Evolutionary conservation across 192 early-diverging fungal species (phyloP), one percentile per base, ranked within the genome.

Genomic region (Coemansia sp.): DNA sequence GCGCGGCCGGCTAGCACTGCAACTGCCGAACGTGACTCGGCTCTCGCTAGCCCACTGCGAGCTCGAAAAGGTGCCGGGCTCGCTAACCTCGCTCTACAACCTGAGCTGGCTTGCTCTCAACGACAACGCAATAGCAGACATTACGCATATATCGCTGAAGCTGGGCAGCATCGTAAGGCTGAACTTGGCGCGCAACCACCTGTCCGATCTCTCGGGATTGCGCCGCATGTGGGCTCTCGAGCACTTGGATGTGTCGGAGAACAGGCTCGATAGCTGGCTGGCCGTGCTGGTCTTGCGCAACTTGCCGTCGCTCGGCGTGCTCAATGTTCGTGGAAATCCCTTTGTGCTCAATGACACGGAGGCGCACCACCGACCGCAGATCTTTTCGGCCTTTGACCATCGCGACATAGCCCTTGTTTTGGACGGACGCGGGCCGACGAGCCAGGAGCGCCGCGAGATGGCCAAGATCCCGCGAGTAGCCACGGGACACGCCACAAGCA

Each of bases 301-400:
- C 31, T 29, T 83, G 68, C 80, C 80, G 22, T 67, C 67, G 32
- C 65, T 83, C 25, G 27, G 59, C 14, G 62, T 59, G 7, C 65
- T 83, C 27, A n/a, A 39, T 41, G 64, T 77, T 14, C n/a, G 24
- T 0, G 80, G 69, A 20, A 83, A 83, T 47, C 80, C 80, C 62
- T 74, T 83, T 58, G 49, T 65, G 17, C 56, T 53, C 20, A 46
- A 20, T 1, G 59, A 59, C n/a, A 32, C 47, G 1, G 38, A 63
- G 36, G 22, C 24, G 4, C 12, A 54, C 9, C 65, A 73, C 51
- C 73, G 73, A 0, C 53, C 73, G 10, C 73, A 70, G 66, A 46
- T 82, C 19, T 82, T 82, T 42, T 72, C 79, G 31, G 79, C 79
- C 0, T 82, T 82, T 45, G 79, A 82, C 46, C 73, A 82, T 37